Evolutionary conservation across 2,329 filamentous ascomycete species (phyloP), one percentile per base, ranked within the genome.

Genomic region (Davidsoniella neocaledoniae): DNA sequence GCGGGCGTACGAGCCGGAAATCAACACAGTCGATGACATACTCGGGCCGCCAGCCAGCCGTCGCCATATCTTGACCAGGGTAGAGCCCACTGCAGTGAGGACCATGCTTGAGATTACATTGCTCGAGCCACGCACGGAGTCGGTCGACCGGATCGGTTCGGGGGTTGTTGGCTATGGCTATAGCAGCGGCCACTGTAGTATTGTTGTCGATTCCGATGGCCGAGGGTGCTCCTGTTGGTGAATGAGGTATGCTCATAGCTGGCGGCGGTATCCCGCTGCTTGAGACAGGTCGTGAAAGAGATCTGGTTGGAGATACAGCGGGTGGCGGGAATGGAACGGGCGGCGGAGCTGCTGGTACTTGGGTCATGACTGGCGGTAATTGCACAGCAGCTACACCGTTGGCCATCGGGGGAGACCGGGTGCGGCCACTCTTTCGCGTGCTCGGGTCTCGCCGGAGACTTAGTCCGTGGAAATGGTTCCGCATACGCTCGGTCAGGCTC

Each of bases 71-170:
- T 29, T 29, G 26, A 10, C 48, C 48, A 1, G 29, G 43, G 21
- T 29, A 46, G 45, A 38, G 57, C 9, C 60, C 58, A 46, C 57
- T 61, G 55, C 67, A 69, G 56, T 69, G 67, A 23, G 61, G 57
- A 12, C 62, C 59, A 48, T 69, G 67, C 46, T 66, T 62, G n/a
- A 58, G 58, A 50, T 66, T 66, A 56, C 67, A 69, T 10, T 60
- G 60, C 50, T 69, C 65, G 33, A 69, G 62, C 67, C 67, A 69
- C 41, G 67, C 62, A 43, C 63, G 62, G 46, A 69, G 61, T 44
- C 63, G 64, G 43, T 58, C 58, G 36, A 67, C 56, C 16, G 66
- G 66, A 8, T 62, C 65, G 26, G 61, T 59, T 45, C 58, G 52
- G 21, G 49, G 41, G 54, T 59, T 46, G 59, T 55, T 40, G 58